Percentiles rank a stretch among this genome's conserved stretches.
These are phyloP conservation scores for Phaseolus coccineus DNA, from an alignment of 331 rosid genomes.

Conservation along the genomic window DNA sequence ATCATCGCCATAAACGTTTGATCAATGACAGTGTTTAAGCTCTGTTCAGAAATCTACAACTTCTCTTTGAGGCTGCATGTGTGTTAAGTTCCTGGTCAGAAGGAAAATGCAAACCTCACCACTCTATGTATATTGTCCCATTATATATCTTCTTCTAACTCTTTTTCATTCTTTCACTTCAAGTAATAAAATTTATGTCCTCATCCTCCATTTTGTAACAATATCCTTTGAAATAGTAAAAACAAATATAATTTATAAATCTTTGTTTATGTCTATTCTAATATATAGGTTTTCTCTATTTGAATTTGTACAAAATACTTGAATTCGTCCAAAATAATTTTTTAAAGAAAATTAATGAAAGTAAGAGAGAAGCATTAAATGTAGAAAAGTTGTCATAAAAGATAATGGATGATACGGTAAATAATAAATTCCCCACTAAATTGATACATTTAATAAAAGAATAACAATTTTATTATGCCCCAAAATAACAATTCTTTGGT, in stretches of 20 bases:
- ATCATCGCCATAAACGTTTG: slow-evolving; percentile 79
- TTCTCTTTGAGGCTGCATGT: background rate
- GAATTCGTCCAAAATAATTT: too few species aligned
- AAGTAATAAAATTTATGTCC: background rate
- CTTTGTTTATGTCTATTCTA: background rate
- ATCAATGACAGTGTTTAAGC: slow-evolving; percentile 69
- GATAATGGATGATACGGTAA: too few species aligned
- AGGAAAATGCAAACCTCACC: background rate
- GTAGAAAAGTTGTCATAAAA: too few species aligned
- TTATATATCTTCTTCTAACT: background rate
- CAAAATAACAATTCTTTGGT: too few species aligned
- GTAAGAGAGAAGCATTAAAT: too few species aligned
- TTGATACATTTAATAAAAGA: too few species aligned
- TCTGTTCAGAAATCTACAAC: slow-evolving; percentile 3
- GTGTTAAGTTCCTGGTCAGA: background rate
- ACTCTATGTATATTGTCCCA: slow-evolving; percentile 15
- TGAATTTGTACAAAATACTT: too few species aligned
- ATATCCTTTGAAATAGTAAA: background rate
- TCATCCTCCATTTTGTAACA: background rate
- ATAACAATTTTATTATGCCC: too few species aligned
- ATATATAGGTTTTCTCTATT: too few species aligned
- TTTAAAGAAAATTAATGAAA: too few species aligned
- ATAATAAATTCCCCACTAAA: too few species aligned
- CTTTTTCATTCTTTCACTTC: slow-evolving; percentile 21
- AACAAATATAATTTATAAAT: background rate